These are phyloP conservation scores for Penicillium argentinense DNA, from an alignment of 495 filamentous ascomycete genomes.

Conservation along the genomic window DNA sequence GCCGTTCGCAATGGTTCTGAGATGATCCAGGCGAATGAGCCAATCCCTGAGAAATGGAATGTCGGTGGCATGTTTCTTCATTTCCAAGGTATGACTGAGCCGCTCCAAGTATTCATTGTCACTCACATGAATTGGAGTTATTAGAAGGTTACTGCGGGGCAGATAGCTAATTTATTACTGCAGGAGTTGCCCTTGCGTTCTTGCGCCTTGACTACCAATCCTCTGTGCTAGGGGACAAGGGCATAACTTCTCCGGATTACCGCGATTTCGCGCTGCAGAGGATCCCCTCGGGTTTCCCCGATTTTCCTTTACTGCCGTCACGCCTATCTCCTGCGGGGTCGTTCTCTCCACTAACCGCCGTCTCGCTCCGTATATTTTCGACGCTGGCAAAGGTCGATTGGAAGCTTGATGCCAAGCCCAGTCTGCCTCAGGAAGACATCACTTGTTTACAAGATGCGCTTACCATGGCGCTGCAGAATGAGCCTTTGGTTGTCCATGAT, in stretches of 20 bases:
- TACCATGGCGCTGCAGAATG: constrained; percentile 33
- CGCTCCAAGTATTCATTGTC: not conserved
- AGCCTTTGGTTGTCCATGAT: constrained; percentile 27
- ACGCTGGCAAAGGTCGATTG: constrained; percentile 11
- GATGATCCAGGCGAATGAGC: constrained; percentile 23
- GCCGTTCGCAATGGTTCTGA: constrained; percentile 31
- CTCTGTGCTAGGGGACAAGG: constrained; percentile 13
- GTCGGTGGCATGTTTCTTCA: constrained; percentile 29
- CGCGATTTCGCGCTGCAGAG: constrained; percentile 28
- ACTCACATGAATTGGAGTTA: no score
- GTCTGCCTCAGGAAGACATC: constrained; percentile 25
- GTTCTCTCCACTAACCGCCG: constrained; percentile 28
- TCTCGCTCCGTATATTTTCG: constrained; percentile 26
- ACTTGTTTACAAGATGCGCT: constrained; percentile 29
- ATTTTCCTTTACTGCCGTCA: constrained; percentile 26
- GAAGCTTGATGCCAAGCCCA: constrained; percentile 2
- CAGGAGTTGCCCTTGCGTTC: constrained; percentile 39
- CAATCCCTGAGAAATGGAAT: constrained; percentile 24
- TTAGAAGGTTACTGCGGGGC: not conserved
- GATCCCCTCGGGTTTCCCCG: constrained; percentile 27
- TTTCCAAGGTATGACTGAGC: constrained; percentile 25
- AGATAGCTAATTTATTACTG: constrained; percentile 4
- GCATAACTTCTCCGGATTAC: constrained; percentile 20
- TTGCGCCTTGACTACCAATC: constrained; percentile 40
- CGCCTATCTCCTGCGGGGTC: constrained; percentile 36